Conservation (phyloP, 2,329 filamentous ascomycete genomes). For the Fusarium veterinarium region DNA sequence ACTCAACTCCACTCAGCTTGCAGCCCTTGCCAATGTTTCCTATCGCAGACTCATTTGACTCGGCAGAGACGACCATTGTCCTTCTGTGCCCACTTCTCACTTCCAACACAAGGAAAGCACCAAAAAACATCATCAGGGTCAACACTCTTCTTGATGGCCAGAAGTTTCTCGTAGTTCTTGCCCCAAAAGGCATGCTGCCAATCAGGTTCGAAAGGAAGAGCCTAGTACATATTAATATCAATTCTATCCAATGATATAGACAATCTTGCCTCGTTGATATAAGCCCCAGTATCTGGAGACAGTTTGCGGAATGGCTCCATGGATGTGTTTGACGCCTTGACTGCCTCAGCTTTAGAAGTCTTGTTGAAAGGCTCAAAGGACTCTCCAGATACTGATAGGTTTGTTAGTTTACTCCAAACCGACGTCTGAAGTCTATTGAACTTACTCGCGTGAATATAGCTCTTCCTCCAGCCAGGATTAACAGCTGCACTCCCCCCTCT, state of each 20-base stretch:
- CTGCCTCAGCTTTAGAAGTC: conserved; percentile 44
- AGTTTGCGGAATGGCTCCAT: conserved; percentile 54
- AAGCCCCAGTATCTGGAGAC: conserved; percentile 55
- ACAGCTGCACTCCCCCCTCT: conserved; percentile 59
- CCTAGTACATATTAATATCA: conserved; percentile 49
- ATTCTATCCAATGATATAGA: accelerated
- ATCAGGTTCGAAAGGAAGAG: conserved; percentile 50
- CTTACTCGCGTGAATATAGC: conserved; percentile 56
- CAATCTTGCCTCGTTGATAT: conserved; percentile 57
- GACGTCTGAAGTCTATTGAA: neutral
- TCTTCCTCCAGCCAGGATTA: conserved; percentile 63
- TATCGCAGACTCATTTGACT: neutral
- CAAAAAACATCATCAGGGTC: conserved; percentile 62
- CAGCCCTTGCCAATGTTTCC: neutral
- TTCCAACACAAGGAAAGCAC: conserved; percentile 61
- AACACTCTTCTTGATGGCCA: conserved; percentile 57
- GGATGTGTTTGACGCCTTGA: conserved; percentile 40
- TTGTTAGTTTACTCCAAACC: neutral
- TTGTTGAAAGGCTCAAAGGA: conserved; percentile 49
- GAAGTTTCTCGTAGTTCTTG: conserved; percentile 57
- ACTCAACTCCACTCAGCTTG: neutral
- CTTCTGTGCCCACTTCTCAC: conserved; percentile 52
- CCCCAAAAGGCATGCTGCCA: conserved; percentile 58
- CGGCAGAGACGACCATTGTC: conserved; percentile 44
- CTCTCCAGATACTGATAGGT: conserved; percentile 40